Evolutionary conservation across 306 rosid species (phyloP).

Genomic region (Castanea mollissima): DNA sequence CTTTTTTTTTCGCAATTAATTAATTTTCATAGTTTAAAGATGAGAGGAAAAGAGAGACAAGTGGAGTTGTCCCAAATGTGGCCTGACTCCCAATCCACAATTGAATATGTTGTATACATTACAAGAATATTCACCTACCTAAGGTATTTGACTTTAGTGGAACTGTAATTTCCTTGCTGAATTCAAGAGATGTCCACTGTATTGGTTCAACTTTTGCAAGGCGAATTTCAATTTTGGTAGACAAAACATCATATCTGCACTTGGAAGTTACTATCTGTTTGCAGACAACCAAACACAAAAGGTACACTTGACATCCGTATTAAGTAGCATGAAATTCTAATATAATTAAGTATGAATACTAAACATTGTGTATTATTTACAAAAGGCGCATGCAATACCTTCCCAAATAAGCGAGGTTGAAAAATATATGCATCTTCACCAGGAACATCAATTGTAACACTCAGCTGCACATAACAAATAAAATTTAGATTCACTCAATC

Average conservation of each 20-base stretch:
- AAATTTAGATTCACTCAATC: slow-evolving; percentile 6
- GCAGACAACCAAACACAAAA: slow-evolving; percentile 13
- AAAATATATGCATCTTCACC: slow-evolving; percentile 65
- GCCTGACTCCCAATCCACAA: neutral
- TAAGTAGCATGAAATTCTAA: neutral
- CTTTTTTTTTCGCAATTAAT: neutral
- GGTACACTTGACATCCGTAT: slow-evolving; percentile 16
- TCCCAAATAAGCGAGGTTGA: slow-evolving; percentile 79
- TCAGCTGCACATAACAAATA: slow-evolving; percentile 50
- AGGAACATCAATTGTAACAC: slow-evolving; percentile 58
- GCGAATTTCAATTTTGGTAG: slow-evolving; percentile 81
- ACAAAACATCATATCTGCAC: slow-evolving; percentile 53
- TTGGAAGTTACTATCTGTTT: slow-evolving; percentile 62
- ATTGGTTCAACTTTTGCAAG: slow-evolving; percentile 67
- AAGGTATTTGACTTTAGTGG: slow-evolving; percentile 37
- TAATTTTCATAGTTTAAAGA: neutral
- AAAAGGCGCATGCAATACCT: slow-evolving; percentile 45
- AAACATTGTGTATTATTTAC: neutral
- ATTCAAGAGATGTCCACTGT: slow-evolving; percentile 69
- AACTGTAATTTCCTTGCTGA: slow-evolving; percentile 37
- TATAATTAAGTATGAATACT: neutral
- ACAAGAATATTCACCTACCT: slow-evolving; percentile 37
- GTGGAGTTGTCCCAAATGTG: neutral
- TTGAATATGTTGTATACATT: neutral
- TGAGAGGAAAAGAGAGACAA: neutral